These are phyloP conservation scores for Aspergillus niger DNA, from an alignment of 2,329 filamentous ascomycete genomes.

Conservation along the genomic window DNA sequence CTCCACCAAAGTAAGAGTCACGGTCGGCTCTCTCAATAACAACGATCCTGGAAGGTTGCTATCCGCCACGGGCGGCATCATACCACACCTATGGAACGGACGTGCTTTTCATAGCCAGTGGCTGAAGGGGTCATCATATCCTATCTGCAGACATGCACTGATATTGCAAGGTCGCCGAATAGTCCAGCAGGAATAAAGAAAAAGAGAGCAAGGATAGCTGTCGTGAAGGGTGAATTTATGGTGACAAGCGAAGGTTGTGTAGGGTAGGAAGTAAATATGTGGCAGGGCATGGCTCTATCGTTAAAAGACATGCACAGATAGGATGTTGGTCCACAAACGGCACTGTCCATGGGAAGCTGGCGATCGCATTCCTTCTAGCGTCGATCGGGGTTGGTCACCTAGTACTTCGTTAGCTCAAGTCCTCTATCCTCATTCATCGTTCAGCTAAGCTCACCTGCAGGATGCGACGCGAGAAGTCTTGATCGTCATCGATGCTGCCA, in stretches of 20 bases:
- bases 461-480: conserved; percentile 95
- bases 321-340: conserved; percentile 9
- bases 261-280: conserved; percentile 9
- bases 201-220: background rate
- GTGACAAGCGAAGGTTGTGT: conserved; percentile 15
- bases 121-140: conserved; percentile 1
- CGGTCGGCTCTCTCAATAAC: background rate
- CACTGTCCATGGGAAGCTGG: background rate
- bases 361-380: conserved; percentile 18
- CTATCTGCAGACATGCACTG: conserved; percentile 17
- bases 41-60: background rate
- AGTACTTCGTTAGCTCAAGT: background rate
- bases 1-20: background rate
- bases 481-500: conserved; percentile 94
- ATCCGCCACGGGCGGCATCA: background rate
- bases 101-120: conserved; percentile 4
- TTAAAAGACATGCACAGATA: conserved; percentile 17
- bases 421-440: too few relatives aligned
- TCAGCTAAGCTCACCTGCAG: conserved; percentile 67
- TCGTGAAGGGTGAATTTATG: conserved; percentile 10
- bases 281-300: conserved; percentile 17
- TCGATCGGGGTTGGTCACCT: conserved; percentile 40
- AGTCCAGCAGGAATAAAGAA: conserved; percentile 24
- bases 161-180: conserved; percentile 36
- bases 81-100: background rate